Conservation (phyloP, 495 filamentous ascomycete genomes). For the Xylaria palmicola region DNA sequence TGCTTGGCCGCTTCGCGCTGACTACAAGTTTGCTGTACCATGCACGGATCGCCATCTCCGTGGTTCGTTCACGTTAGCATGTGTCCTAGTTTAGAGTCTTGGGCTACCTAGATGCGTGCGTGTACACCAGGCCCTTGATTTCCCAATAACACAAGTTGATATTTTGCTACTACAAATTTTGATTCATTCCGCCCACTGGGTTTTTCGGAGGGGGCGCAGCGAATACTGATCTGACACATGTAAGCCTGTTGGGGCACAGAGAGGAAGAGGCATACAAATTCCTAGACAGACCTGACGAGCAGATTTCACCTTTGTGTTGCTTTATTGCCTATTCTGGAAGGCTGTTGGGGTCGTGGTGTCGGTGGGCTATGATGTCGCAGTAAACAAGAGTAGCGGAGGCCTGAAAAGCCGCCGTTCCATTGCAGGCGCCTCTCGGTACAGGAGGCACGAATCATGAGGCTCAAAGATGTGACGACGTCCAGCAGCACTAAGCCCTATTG, state of each 20-base stretch:
- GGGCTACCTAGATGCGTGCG: no score
- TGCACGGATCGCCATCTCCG: background rate
- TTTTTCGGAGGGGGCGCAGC: no score
- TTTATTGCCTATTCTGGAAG: background rate
- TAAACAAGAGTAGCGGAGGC: background rate
- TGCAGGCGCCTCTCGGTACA: background rate
- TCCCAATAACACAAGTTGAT: no score
- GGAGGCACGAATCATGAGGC: slow-evolving; percentile 9
- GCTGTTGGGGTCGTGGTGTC: background rate
- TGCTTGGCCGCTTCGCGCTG: background rate
- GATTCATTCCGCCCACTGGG: no score
- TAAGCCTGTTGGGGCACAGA: no score
- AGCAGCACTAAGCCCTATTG: slow-evolving; percentile 45
- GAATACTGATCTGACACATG: no score
- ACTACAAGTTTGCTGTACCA: background rate
- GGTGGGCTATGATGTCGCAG: background rate
- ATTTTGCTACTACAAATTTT: no score
- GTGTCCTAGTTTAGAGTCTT: no score
- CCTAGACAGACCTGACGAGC: no score
- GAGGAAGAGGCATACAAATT: no score
- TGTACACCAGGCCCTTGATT: no score
- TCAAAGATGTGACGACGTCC: slow-evolving; percentile 11
- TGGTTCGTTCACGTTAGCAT: background rate
- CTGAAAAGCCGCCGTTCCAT: background rate
- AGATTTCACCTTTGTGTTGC: background rate